Percentiles rank a stretch among this genome's conserved stretches.
These are phyloP conservation scores for Candida sithepensis DNA, from an alignment of 805 yeast species.

Conservation along the genomic window DNA sequence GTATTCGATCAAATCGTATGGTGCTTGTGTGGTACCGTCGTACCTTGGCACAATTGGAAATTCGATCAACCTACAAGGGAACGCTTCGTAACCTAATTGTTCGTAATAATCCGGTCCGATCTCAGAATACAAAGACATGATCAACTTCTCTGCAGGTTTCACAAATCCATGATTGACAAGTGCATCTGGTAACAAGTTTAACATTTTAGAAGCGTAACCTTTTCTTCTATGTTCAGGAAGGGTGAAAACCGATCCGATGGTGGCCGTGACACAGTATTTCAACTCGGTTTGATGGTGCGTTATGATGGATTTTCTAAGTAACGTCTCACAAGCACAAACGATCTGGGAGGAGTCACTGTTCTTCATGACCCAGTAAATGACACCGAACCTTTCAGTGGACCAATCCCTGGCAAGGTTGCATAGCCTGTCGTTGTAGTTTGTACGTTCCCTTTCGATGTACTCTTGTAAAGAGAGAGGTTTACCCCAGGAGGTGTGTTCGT, in stretches of 20 bases:
- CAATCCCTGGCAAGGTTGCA: constrained; percentile 22
- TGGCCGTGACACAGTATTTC: constrained; percentile 24
- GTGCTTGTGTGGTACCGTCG: no score
- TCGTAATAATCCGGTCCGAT: constrained; percentile 63
- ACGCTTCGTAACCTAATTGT: constrained; percentile 51
- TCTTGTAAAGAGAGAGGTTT: constrained; percentile 16
- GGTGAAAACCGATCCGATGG: constrained; percentile 60
- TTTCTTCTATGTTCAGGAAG: constrained; percentile 43
- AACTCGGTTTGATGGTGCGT: no score
- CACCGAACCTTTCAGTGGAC: constrained; percentile 14
- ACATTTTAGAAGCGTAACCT: constrained; percentile 54
- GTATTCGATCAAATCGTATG: not conserved
- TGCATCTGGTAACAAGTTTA: constrained; percentile 31
- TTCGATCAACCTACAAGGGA: constrained; percentile 18
- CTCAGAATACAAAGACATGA: constrained; percentile 62
- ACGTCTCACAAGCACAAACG: constrained; percentile 29
- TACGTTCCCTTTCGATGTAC: constrained; percentile 23
- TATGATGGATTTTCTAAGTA: constrained; percentile 22
- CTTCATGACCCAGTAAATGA: constrained; percentile 25
- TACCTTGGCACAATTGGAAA: not conserved
- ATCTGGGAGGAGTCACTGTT: constrained; percentile 23
- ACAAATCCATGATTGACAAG: constrained; percentile 5
- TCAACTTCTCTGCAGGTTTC: constrained; percentile 27
- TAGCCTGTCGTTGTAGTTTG: constrained; percentile 11
- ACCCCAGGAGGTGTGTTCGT: constrained; percentile 28